Conservation (phyloP, 257 asterid species). For the Cynanchum wilfordii region DNA sequence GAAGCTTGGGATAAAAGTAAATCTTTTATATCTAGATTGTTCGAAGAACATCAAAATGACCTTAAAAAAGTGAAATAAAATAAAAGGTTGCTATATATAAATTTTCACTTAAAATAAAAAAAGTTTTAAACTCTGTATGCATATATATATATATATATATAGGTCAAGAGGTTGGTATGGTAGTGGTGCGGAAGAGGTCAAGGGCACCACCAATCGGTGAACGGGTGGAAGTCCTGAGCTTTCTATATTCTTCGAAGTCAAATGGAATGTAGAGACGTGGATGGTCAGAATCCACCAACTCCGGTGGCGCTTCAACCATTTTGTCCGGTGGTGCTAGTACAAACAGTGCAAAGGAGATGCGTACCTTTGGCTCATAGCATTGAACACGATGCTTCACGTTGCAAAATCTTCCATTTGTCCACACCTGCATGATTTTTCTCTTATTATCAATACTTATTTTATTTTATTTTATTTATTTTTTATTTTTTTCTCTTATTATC, state of each 20-base stretch:
- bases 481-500: too few species aligned
- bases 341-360: conserved; percentile 45
- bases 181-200: conserved; percentile 21
- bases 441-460: too few species aligned
- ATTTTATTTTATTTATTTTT: too few species aligned
- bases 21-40: too few species aligned
- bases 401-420: conserved; percentile 65
- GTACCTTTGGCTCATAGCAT: conserved; percentile 40
- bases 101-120: too few species aligned
- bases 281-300: conserved; percentile 38
- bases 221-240: conserved; percentile 18
- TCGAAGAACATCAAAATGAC: too few species aligned
- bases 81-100: too few species aligned
- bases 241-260: conserved; percentile 27
- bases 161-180: not conserved
- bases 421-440: conserved; percentile 27
- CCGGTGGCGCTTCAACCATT: conserved; percentile 32
- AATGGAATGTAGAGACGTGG: conserved; percentile 41
- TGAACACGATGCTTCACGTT: conserved; percentile 56
- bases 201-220: conserved; percentile 33
- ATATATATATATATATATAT: too few species aligned
- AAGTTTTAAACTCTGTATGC: too few species aligned
- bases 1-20: too few species aligned
- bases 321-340: conserved; percentile 43
- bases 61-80: too few species aligned